These are phyloP conservation scores for Botrytis fabae DNA, from an alignment of 2,329 filamentous ascomycete genomes.

Conservation along the genomic window DNA sequence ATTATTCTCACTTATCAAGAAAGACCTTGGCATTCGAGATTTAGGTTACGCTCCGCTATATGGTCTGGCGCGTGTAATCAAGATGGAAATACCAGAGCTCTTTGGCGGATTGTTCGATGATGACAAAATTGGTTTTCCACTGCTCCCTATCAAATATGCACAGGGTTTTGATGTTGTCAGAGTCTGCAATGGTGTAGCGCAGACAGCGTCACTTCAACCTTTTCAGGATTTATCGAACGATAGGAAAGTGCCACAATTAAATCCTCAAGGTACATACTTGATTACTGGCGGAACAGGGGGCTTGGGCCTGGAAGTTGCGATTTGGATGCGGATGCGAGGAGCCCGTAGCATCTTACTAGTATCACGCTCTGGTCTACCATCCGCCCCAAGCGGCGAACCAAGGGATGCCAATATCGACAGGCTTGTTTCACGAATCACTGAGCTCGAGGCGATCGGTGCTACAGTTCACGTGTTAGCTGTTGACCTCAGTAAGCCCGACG, in stretches of 20 bases:
- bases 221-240: not conserved
- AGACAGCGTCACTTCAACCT: not conserved
- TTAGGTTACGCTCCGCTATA: not conserved
- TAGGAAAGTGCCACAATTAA: not conserved
- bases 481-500: not conserved
- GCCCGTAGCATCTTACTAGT: not conserved
- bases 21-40: not conserved
- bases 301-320: not conserved
- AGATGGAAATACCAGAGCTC: slow-evolving; percentile 1
- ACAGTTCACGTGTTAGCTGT: not conserved
- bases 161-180: not conserved
- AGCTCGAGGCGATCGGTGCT: not conserved
- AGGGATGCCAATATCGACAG: not conserved
- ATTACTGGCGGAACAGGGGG: not conserved
- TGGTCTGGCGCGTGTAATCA: not conserved
- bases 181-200: not conserved
- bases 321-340: not conserved
- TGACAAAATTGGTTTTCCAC: not conserved
- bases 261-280: not conserved
- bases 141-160: not conserved
- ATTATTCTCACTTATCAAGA: not conserved
- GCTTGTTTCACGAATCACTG: not conserved
- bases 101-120: not conserved
- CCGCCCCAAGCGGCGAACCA: not conserved
- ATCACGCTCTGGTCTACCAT: not conserved